A percentile compares a stretch with the other conserved stretches of the same genome.
Evolutionary conservation across 2,329 filamentous ascomycete genomes (phyloP).

Genomic region (Ophiocordyceps camponoti-saundersi): DNA sequence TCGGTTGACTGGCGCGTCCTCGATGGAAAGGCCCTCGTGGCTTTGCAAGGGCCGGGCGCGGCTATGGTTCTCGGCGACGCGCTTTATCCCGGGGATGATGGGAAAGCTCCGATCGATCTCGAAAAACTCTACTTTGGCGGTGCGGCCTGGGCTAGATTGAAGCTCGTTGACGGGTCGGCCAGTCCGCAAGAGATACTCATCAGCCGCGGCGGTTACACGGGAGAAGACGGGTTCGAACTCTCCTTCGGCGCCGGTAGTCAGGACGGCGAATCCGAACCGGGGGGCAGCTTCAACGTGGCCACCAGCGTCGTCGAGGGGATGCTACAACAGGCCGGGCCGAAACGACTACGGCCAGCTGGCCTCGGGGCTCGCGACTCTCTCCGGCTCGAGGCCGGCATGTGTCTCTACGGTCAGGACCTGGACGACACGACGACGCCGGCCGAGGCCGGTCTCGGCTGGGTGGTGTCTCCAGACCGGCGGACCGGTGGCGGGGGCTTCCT

Average conservation of each 20-base stretch:
- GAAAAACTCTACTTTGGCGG: slow-evolving; percentile 68
- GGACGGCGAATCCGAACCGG: not conserved
- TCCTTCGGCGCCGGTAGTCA: slow-evolving; percentile 38
- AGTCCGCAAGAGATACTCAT: slow-evolving; percentile 37
- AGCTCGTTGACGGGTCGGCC: slow-evolving; percentile 28
- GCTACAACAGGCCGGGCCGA: slow-evolving; percentile 43
- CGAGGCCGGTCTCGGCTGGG: slow-evolving; percentile 49
- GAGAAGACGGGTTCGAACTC: slow-evolving; percentile 96
- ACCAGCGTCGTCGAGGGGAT: slow-evolving; percentile 50
- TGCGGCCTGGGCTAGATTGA: slow-evolving; percentile 48
- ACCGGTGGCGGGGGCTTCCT: slow-evolving; percentile 54
- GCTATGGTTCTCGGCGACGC: slow-evolving; percentile 30
- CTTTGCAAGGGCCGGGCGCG: slow-evolving; percentile 73
- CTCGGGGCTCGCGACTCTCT: slow-evolving; percentile 84
- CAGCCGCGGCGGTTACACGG: slow-evolving; percentile 85
- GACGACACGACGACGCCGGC: slow-evolving; percentile 54
- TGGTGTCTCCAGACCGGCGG: slow-evolving; percentile 65
- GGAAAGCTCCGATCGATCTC: slow-evolving; percentile 32
- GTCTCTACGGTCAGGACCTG: slow-evolving; percentile 97
- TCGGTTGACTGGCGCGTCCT: slow-evolving; percentile 51
- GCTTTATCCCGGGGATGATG: slow-evolving; percentile 42
- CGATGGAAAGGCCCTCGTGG: slow-evolving; percentile 61
- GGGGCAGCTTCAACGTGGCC: slow-evolving; percentile 11
- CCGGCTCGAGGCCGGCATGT: slow-evolving; percentile 93
- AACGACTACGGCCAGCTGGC: slow-evolving; percentile 60